A percentile compares a stretch with the other conserved stretches of the same genome.
phyloP scores from a whole-genome alignment of 2,329 filamentous ascomycete genomes.

The Aspergillus glaucus region DNA sequence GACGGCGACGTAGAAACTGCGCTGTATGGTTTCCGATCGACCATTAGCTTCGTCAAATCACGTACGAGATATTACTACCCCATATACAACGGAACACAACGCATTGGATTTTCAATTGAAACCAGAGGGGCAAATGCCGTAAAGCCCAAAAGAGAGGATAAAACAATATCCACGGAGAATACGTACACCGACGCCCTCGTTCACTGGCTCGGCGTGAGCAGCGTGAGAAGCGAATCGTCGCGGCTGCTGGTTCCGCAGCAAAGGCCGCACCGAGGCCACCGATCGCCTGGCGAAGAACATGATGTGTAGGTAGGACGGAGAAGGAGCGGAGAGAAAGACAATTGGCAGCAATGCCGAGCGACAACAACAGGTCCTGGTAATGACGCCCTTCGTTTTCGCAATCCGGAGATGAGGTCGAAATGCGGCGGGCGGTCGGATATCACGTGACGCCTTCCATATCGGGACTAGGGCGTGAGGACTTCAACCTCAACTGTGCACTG shows the following conservation, averaged over 20 bases:
- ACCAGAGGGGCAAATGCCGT: no score
- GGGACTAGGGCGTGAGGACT: not conserved
- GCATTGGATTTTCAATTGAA: no score
- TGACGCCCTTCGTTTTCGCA: not conserved
- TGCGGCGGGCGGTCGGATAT: not conserved
- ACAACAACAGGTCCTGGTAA: not conserved
- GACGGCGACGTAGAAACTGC: constrained; percentile 42
- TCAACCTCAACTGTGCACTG: not conserved
- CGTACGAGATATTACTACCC: not conserved
- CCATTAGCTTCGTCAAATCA: constrained; percentile 12
- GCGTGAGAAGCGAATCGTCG: constrained; percentile 40
- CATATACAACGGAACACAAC: no score
- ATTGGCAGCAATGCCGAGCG: constrained; percentile 20
- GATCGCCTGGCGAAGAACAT: constrained; percentile 40
- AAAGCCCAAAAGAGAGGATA: not conserved
- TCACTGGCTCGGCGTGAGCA: constrained; percentile 38
- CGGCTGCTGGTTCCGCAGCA: constrained; percentile 37
- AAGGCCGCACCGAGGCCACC: constrained; percentile 29
- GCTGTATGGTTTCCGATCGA: constrained; percentile 25
- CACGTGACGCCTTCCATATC: not conserved
- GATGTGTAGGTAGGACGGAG: constrained; percentile 19
- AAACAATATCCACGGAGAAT: constrained; percentile 8
- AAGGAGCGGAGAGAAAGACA: constrained; percentile 32
- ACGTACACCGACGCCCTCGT: constrained; percentile 43
- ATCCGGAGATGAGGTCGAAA: not conserved